Evolutionary conservation across 2,329 filamentous ascomycete species (phyloP), one percentile per base, ranked within the genome.

Genomic region (Intubia oerlemansii): DNA sequence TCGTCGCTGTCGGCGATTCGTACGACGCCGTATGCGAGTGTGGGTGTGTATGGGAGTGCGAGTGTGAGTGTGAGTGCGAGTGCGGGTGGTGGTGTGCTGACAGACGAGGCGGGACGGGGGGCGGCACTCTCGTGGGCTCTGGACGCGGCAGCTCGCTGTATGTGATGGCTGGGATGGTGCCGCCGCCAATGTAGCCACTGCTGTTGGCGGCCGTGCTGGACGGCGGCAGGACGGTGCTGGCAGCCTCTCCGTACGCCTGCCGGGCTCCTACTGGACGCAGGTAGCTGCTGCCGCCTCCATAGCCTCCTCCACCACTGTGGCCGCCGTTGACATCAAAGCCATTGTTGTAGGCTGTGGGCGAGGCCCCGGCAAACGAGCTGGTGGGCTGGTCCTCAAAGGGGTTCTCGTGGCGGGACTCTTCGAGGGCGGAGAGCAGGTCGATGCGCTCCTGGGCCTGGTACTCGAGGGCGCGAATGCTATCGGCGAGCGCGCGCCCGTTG

Each of bases 391-490:
- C 30, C 14, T 43, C 36, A 13, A 35, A 29, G 2, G 44, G 34
- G 23, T 51, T 47, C 12, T 57, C 61, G 34, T 58, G 48, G 32
- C 66, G 55, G n/a, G 67, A 72, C 37, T 76, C 57, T 35, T 72
- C 67, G 32, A 95, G 54, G 6, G 84, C 76, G 44, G 88, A 76
- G 6, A 95, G 60, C 19, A 95, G 57, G 45, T 92, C 81, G 28
- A 93, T 80, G 27, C 84, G 67, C 51, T 95, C 85, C 48, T 88
- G 85, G 50, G 84, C 93, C 51, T 93, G 85, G 36, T 84, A 48
- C 46, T 95, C 82, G 44, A 95, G 64, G 42, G 82, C 65, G 33
- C 69, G 67, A 34, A 95, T 53, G 27, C 82, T 90, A 32, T 88
- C 77, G 31, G 78, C 64, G 32, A 95, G 53, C 3, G 80, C 73